Conservation (phyloP, 805 yeast species). For the Saccharomycopsis fibuligera region DNA sequence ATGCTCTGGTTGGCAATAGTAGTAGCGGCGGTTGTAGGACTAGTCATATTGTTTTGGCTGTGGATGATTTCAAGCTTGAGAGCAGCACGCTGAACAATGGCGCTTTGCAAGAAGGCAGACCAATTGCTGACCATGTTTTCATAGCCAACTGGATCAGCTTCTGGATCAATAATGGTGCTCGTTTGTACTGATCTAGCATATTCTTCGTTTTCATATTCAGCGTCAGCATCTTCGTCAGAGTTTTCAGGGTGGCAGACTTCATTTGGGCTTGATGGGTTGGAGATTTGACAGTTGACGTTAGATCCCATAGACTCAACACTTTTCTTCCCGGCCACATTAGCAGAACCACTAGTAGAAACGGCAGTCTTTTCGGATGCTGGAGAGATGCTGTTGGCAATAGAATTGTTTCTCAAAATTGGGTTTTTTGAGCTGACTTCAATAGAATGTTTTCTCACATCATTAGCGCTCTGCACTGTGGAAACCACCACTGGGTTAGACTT, state of each 20-base stretch:
- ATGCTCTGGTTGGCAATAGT: background rate
- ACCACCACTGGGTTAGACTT: background rate
- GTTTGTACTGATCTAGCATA: too few relatives aligned
- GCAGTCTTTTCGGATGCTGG: background rate
- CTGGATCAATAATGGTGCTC: background rate
- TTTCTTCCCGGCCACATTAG: background rate
- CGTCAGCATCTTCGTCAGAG: background rate
- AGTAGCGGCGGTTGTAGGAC: background rate
- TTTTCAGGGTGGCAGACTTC: background rate
- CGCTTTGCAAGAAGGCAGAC: slow-evolving; percentile 13
- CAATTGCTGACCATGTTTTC: slow-evolving; percentile 15
- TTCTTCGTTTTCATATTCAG: too few relatives aligned
- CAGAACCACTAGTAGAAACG: background rate
- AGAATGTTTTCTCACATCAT: background rate
- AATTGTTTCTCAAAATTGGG: background rate
- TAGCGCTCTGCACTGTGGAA: background rate
- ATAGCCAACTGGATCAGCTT: background rate
- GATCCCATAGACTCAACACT: background rate
- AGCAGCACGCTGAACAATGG: slow-evolving; percentile 14
- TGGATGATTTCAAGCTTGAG: slow-evolving; percentile 9
- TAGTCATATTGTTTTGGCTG: too few relatives aligned
- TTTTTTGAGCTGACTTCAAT: background rate
- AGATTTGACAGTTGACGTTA: too few relatives aligned
- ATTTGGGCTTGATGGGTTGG: background rate
- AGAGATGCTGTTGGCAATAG: background rate